Evolutionary conservation across 768 basidiomycete species (phyloP).

Genomic region (Dentipellis fragilis): DNA sequence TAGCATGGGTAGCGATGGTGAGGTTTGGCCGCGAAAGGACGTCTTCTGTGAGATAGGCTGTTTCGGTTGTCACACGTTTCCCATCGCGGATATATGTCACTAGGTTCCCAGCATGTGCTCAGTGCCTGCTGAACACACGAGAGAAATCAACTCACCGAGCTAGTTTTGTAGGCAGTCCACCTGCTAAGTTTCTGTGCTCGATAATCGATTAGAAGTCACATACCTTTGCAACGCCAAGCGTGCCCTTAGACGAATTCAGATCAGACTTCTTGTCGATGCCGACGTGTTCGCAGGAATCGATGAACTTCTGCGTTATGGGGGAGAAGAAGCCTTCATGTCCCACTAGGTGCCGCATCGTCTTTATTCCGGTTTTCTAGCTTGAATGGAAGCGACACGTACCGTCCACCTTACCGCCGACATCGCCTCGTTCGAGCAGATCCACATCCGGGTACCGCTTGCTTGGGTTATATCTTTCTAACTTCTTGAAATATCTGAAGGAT

Average conservation of each 20-base stretch:
- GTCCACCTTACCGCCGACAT: constrained; percentile 44
- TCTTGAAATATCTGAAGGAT: constrained; percentile 51
- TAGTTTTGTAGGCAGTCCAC: constrained; percentile 4
- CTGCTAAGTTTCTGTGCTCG: not conserved
- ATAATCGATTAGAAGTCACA: constrained; percentile 9
- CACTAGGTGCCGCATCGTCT: constrained; percentile 20
- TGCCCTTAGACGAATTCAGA: constrained; percentile 46
- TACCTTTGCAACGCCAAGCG: constrained; percentile 54
- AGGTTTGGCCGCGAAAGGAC: constrained; percentile 60
- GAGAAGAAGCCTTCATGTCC: constrained; percentile 47
- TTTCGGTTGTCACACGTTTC: constrained; percentile 51
- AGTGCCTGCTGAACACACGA: not conserved
- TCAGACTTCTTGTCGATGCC: constrained; percentile 46
- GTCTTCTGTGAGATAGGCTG: constrained; percentile 55
- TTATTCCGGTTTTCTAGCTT: not conserved
- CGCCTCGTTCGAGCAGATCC: constrained; percentile 30
- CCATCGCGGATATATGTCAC: constrained; percentile 59
- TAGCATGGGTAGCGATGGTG: constrained; percentile 45
- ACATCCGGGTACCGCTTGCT: constrained; percentile 41
- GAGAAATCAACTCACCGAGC: constrained; percentile 18
- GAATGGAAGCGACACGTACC: constrained; percentile 10
- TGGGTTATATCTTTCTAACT: constrained; percentile 53
- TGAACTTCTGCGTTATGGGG: constrained; percentile 36
- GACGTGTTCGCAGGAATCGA: constrained; percentile 38
- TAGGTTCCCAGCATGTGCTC: constrained; percentile 19